Base-by-base conservation (phyloP, 2,329 filamentous ascomycete species). In the Torrubiellomyces zombiae region DNA sequence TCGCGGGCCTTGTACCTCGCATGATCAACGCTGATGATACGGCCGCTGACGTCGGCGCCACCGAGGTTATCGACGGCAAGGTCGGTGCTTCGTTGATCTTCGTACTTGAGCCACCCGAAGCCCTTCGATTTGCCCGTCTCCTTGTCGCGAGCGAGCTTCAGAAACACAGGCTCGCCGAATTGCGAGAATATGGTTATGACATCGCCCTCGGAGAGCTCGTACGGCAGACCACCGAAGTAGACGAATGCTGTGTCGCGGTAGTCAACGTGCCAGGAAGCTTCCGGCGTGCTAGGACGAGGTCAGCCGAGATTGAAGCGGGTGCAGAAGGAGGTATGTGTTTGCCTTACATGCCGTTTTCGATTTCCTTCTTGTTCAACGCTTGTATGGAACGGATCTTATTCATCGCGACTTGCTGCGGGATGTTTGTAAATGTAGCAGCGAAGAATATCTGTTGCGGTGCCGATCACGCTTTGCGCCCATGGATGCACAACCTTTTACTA, bases 191-290 rank as follows among this genome's bases (percentile, higher is more conserved):
- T 91, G 8, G 85, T 85, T 37, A 95, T 71, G 33, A 98, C 67
- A 52, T 98, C 89, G 51, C 91, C 91, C 57, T 98, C 89, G 24
- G 82, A 83, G 20, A 98, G 66, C 43, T 92, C 81, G 53, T 79
- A 92, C 4, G 85, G 82, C 9, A 98, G 66, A 15, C 86, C 86
- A 44, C 91, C 91, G 38, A 98, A 85, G 60, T 94, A 93, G 47
- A 98, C 60, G 51, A 86, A 98, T 31, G 89, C 91, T 2, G 89
- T 95, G 56, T 92, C 89, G 55, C 82, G 80, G 55, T 95, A 98
- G 58, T 98, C 91, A 48, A 77, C 75, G 49, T 95, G 86, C 86
- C 86, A 95, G 29, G 86, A 94, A 34, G 77, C 86, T 53, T 83
- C 74, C 20, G 85, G 75, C 3, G 75, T 65, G 38, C 82, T 85